Evolutionary conservation across 176 grass and related monocot genomes (phyloP).

Genomic region (Oryza glaberrima): DNA sequence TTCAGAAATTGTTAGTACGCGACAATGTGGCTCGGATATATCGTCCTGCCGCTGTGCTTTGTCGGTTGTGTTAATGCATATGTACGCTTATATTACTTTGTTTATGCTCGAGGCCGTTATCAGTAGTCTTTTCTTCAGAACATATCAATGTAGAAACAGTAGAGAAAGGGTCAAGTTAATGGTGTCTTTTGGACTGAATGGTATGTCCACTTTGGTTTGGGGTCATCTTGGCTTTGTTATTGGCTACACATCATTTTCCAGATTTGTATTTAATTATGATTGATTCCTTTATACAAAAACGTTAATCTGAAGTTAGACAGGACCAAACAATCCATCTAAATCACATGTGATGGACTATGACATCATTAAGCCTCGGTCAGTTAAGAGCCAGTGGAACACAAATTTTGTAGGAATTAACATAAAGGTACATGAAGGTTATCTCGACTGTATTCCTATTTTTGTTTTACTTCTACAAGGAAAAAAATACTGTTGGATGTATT

Average conservation of each 20-base stretch:
- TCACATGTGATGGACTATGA: not conserved
- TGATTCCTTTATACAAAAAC: not conserved
- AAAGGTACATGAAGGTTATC: not conserved
- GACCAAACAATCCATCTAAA: conserved; percentile 12
- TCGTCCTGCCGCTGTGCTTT: conserved; percentile 13
- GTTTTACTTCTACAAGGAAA: not conserved
- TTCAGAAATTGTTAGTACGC: not conserved
- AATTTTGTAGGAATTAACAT: not conserved
- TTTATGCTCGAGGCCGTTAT: conserved; percentile 19
- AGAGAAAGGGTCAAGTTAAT: not conserved
- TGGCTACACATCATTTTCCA: not conserved
- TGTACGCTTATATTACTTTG: not conserved
- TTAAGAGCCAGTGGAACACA: not conserved
- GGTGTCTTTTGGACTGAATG: not conserved
- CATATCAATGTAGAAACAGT: not conserved
- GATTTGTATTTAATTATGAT: not conserved
- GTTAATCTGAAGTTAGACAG: not conserved
- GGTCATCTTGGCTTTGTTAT: conserved; percentile 6
- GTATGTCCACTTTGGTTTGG: conserved; percentile 19
- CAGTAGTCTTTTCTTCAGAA: conserved; percentile 10
- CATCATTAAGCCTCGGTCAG: conserved; percentile 21
- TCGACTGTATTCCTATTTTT: not conserved
- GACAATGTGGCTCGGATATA: conserved; percentile 9
- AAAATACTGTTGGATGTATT: not conserved
- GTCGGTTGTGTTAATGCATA: not conserved